phyloP scores from a whole-genome alignment of 192 early-diverging fungal genomes.

The Haplosporangium gracile region DNA sequence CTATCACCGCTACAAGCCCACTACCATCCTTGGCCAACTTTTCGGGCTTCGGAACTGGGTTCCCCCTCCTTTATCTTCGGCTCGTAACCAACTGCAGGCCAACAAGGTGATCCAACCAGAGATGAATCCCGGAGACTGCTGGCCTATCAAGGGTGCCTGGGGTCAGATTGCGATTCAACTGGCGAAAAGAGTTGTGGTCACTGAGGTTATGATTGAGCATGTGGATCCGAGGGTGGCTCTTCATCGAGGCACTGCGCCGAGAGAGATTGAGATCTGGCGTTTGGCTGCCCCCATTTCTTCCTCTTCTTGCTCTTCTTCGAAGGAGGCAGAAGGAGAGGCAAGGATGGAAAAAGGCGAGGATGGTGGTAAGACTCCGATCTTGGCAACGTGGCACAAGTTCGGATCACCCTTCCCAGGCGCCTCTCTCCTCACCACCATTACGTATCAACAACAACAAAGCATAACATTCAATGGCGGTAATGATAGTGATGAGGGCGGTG shows the following conservation, averaged over 20 bases:
- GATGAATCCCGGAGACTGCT: slow-evolving; percentile 76
- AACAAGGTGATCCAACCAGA: slow-evolving; percentile 56
- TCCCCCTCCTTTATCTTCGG: background rate
- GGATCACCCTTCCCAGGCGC: slow-evolving; percentile 29
- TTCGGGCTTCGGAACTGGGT: slow-evolving; percentile 12
- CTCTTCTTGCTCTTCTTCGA: slow-evolving; percentile 49
- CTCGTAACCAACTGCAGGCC: background rate
- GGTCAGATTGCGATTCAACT: slow-evolving; percentile 74
- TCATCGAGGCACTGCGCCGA: slow-evolving; percentile 72
- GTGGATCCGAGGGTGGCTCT: slow-evolving; percentile 65
- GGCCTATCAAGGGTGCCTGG: slow-evolving; percentile 72
- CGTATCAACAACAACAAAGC: slow-evolving; percentile 57
- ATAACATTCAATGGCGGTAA: background rate
- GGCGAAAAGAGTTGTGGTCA: slow-evolving; percentile 64
- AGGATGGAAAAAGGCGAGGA: too few species aligned
- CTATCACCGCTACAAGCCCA: slow-evolving; percentile 46
- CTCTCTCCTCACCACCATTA: slow-evolving; percentile 20
- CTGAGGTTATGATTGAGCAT: slow-evolving; percentile 76
- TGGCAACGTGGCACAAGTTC: slow-evolving; percentile 34
- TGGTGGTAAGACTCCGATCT: slow-evolving; percentile 1
- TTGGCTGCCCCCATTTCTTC: slow-evolving; percentile 15
- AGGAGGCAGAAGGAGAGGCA: too few species aligned
- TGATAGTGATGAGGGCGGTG: background rate
- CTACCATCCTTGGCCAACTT: slow-evolving; percentile 27
- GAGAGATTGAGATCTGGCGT: slow-evolving; percentile 76